Base-by-base conservation (phyloP, 148 eudicot genomes). In the Persicaria tinctoria region DNA sequence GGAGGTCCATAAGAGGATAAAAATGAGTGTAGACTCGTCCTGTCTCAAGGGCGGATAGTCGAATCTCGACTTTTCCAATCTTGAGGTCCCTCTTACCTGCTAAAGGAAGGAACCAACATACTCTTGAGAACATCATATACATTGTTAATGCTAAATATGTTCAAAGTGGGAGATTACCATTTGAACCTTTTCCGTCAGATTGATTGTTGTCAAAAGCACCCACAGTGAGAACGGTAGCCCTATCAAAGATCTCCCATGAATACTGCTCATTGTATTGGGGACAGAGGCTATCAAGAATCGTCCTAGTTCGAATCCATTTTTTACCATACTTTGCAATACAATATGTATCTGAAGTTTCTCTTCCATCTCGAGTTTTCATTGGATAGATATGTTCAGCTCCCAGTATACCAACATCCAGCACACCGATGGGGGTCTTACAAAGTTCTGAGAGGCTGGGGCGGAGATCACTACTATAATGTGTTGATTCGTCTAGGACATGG, bases 401-500 rank as follows among this genome's bases (percentile, higher is more conserved):
- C 8, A 75, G 72, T 55, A 75, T 48, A 5, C 78, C 78, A 6
- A 75, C 59, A 57, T 75, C 78, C 41, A 75, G 10, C 7, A 75
- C 17, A 55, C 78, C 78, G 6, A 75, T 46, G 0, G 11, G n/a
- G 5, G 78, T 32, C 20, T 64, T 75, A 72, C 78, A 75, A 11
- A 75, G 60, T 8, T 46, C 57, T 46, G 48, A 63, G 50, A 68
- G 50, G 16, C 71, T 75, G 4, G 78, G 78, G 46, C 72, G 20
- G 14, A 64, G 56, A 75, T 75, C 78, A 27, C 78, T 75, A 75
- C 71, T 27, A 16, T 63, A 50, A 10, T 62, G 45, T n/a, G 78
- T 75, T 17, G 78, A 75, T 32, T 75, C 78, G 63, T 75, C 78
- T 20, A 75, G 18, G 46, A 75, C 78, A 49, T 75, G 78, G 46